Evolutionary conservation across 2,329 filamentous ascomycete genomes (phyloP), one percentile per base, ranked within the genome.

Genomic region (Westerdykella sp.): DNA sequence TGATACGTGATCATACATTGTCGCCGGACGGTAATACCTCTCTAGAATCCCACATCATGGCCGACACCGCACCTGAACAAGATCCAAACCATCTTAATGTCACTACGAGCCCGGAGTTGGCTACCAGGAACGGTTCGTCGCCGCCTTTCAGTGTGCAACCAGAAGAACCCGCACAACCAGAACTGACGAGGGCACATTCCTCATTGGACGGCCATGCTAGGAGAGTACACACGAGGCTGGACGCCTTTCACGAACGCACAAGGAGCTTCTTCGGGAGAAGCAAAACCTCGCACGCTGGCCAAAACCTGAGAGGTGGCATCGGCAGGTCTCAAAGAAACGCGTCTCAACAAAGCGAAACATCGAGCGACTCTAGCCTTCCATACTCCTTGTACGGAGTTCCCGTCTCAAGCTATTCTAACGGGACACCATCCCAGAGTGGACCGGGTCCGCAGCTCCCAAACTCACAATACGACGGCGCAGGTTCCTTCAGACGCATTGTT

Each of bases 361-460:
- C 49, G 25, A 47, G 62, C 22, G 51, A 37, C 30, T 46, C 47
- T n/a, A 64, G 60, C 42, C 45, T 51, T 21, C 47, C 55, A n/a
- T 65, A 59, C 37, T 64, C 62, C 6, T 60, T 52, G 30, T 65
- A 64, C 38, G 59, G 62, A 40, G 50, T 64, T 37, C 53, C 61
- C 12, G 53, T 46, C 22, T 59, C 54, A 16, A 50, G 55, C 23
- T 44, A 55, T 13, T 49, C 59, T 15, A 63, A 60, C 47, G 49
- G 52, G 28, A 50, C 49, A 31, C 43, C 53, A 6, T 49, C 55
- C 13, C 50, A 51, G 23, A 7, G 9, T 35, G 41, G 14, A 21
- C 14, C 37, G 13, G 41, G 14, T 15, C 14, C 37, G 13, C 41
- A 46, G 11, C 23, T 51, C 18, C 41, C 34, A 5, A 45, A 51